Evolutionary conservation across 1,284 basidiomycete genomes (phyloP).

Genomic region (Cutaneotrichosporon cutaneum): DNA sequence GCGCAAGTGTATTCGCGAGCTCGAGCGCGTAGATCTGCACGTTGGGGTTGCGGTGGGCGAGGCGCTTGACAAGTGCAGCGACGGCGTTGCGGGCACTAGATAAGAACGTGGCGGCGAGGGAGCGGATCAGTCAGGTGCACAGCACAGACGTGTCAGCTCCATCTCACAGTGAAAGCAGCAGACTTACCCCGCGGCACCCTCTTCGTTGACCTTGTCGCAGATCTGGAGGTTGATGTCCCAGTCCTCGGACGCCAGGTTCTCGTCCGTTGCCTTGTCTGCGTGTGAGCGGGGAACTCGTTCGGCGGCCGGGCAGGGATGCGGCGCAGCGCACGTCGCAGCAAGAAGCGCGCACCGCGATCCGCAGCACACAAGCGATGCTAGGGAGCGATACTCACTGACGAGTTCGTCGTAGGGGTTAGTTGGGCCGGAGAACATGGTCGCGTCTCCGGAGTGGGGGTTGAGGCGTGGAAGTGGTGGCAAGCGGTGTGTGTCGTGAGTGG

Average conservation of each 20-base stretch:
- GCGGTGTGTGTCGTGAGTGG: not conserved
- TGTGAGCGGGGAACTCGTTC: slow-evolving; percentile 1
- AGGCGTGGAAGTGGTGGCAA: not conserved
- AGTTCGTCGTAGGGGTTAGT: slow-evolving; percentile 88
- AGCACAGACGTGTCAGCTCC: slow-evolving; percentile 3
- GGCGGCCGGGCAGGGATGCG: not conserved
- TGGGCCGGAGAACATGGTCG: slow-evolving; percentile 54
- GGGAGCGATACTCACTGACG: slow-evolving; percentile 64
- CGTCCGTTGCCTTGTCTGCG: slow-evolving; percentile 86
- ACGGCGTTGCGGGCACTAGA: slow-evolving; percentile 81
- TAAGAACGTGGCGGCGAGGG: slow-evolving; percentile 1
- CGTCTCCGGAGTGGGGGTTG: slow-evolving; percentile 5
- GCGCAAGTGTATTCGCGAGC: slow-evolving; percentile 79
- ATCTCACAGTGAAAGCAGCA: not conserved
- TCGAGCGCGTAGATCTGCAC: slow-evolving; percentile 92
- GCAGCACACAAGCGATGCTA: not conserved
- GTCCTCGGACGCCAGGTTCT: slow-evolving; percentile 89
- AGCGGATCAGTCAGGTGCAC: not conserved
- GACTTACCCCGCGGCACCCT: slow-evolving; percentile 74
- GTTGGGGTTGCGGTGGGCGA: slow-evolving; percentile 91
- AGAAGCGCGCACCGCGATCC: slow-evolving; percentile 3
- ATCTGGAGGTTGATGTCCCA: slow-evolving; percentile 93
- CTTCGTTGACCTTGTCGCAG: slow-evolving; percentile 93
- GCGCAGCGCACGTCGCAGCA: not conserved
- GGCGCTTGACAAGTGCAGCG: slow-evolving; percentile 80